Evolutionary conservation across 163 green algal species (phyloP).

Genomic region (Coccomyxa subellipsoidea): DNA sequence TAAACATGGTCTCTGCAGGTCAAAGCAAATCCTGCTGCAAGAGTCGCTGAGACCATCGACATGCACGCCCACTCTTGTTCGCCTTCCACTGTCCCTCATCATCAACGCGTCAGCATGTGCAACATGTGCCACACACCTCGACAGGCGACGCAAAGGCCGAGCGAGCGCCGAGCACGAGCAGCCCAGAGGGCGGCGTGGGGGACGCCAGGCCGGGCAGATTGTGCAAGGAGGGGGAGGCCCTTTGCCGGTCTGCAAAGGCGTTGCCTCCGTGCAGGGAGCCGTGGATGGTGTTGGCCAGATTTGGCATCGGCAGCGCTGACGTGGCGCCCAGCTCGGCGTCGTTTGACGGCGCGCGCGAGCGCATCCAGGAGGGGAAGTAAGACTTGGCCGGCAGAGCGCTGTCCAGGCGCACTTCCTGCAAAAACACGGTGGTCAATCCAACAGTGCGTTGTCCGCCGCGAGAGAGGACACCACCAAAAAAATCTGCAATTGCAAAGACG

Average conservation of each 20-base stretch:
- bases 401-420: constrained; percentile 5
- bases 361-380: constrained; percentile 3
- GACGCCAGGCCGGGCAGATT: background rate
- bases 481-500: no score
- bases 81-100: no score
- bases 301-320: constrained; percentile 1
- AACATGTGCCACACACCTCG: background rate
- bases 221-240: background rate
- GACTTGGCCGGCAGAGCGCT: background rate
- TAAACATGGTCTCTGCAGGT: no score
- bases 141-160: background rate
- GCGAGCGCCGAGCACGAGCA: background rate
- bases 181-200: background rate
- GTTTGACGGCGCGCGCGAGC: background rate
- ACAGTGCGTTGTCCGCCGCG: no score
- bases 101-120: no score
- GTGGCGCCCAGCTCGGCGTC: background rate
- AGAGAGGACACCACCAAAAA: no score
- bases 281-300: constrained; percentile 10
- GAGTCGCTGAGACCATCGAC: no score
- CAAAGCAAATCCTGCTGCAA: no score
- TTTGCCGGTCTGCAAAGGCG: background rate
- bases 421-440: no score
- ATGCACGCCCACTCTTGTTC: no score
- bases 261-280: constrained; percentile 3